Conservation (phyloP, 495 filamentous ascomycete genomes). For the Penicillium desertorum region DNA sequence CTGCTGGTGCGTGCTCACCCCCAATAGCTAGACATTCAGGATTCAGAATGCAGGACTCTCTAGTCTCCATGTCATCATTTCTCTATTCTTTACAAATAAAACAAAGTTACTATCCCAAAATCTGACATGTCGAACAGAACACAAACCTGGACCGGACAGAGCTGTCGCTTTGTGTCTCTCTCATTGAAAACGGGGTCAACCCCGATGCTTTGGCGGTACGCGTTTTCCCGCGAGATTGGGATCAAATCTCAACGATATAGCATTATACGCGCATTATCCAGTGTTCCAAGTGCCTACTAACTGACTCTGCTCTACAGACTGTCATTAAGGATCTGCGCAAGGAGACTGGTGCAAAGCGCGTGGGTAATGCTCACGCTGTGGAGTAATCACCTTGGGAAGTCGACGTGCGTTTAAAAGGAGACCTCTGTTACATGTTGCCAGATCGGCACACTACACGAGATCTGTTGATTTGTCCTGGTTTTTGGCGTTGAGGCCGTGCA, state of each 20-base stretch:
- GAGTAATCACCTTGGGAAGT: constrained; percentile 16
- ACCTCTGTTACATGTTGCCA: not conserved
- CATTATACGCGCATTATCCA: not conserved
- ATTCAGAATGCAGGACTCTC: not conserved
- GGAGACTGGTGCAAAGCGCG: constrained; percentile 44
- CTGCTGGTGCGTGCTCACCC: constrained; percentile 63
- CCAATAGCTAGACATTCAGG: not conserved
- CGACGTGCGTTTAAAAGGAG: not conserved
- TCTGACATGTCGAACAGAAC: constrained; percentile 56
- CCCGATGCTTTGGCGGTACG: constrained; percentile 91
- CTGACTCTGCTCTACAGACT: constrained; percentile 44
- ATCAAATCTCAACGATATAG: not conserved
- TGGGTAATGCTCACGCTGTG: constrained; percentile 22
- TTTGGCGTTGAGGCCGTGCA: constrained; percentile 14
- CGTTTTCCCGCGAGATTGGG: constrained; percentile 16
- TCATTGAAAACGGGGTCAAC: constrained; percentile 97
- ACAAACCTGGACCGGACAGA: constrained; percentile 87
- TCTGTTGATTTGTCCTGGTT: constrained; percentile 3
- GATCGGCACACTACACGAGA: not conserved
- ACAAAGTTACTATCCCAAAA: not conserved
- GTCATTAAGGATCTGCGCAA: constrained; percentile 72
- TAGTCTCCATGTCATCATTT: constrained; percentile 3
- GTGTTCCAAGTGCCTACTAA: not conserved
- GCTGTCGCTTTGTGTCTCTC: constrained; percentile 88
- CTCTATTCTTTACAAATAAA: not conserved